A percentile compares a stretch with the other conserved stretches of the same genome.
phyloP scores from a whole-genome alignment of 352 stramenopile genomes.

The Phytophthora hybrid region DNA sequence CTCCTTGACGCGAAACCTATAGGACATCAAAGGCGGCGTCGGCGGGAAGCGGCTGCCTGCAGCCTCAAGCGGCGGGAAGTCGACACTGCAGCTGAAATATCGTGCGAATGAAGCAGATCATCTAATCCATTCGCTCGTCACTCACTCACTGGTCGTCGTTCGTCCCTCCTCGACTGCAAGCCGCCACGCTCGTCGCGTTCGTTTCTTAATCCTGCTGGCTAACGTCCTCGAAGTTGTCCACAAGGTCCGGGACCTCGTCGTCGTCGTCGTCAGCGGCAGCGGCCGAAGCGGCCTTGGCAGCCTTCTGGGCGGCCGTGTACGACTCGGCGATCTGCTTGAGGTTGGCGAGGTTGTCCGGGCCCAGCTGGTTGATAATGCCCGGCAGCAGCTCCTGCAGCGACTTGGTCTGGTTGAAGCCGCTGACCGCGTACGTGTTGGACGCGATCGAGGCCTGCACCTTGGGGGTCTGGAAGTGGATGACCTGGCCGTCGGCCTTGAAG shows the following conservation, averaged over 20 bases:
- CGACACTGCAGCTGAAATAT: constrained; percentile 6
- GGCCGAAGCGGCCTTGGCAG: constrained; percentile 65
- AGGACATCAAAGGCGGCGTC: constrained; percentile 37
- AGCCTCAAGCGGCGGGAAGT: constrained; percentile 6
- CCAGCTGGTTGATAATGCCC: constrained; percentile 98
- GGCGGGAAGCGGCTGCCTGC: constrained; percentile 18
- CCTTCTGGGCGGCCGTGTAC: constrained; percentile 83
- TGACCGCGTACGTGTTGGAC: constrained; percentile 99
- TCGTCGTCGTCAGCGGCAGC: constrained; percentile 84
- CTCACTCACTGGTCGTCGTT: background rate
- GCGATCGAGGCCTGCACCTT: constrained; percentile 98
- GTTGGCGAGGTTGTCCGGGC: constrained; percentile 97
- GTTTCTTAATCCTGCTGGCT: constrained; percentile 90
- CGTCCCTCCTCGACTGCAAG: constrained; percentile 16
- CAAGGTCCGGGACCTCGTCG: constrained; percentile 97
- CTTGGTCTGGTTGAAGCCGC: constrained; percentile 96
- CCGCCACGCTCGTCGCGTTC: constrained; percentile 17
- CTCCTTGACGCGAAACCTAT: constrained; percentile 58
- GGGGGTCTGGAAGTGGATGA: constrained; percentile 98
- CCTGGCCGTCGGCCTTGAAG: constrained; percentile 99
- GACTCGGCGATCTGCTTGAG: constrained; percentile 95
- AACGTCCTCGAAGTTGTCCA: constrained; percentile 99
- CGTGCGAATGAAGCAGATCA: constrained; percentile 2
- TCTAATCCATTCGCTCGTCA: constrained; percentile 1
- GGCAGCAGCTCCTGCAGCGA: constrained; percentile 97